Conservation (phyloP, 78 protist genomes). For the Emiliania huxleyi region DNA sequence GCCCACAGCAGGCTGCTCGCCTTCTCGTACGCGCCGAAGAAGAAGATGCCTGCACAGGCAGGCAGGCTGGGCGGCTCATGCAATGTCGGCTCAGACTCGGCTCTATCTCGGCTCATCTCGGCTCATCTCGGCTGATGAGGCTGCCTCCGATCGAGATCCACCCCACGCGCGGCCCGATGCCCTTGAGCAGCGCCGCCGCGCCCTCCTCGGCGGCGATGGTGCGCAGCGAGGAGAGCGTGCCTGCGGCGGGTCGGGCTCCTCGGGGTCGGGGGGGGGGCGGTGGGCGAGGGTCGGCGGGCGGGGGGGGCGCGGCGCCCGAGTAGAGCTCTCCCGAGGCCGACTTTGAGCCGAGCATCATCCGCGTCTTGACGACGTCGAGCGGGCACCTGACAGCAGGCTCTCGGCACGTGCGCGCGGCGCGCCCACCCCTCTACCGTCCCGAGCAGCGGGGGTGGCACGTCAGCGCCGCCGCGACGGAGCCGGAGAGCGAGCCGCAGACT, state of each 20-base stretch:
- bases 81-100: background rate
- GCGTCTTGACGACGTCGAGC: conserved; percentile 75
- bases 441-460: too few species aligned
- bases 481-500: conserved; percentile 61
- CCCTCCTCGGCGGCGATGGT: background rate
- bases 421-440: too few species aligned
- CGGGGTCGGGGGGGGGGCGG: background rate
- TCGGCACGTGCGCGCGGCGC: too few species aligned
- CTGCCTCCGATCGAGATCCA: conserved; percentile 9
- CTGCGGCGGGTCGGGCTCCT: background rate
- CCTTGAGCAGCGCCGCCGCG: background rate
- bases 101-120: background rate
- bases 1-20: background rate
- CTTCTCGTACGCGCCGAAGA: conserved; percentile 8
- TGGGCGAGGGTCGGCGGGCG: background rate
- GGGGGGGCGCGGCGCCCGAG: background rate
- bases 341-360: conserved; percentile 63
- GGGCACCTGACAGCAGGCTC: too few species aligned
- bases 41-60: background rate
- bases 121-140: background rate
- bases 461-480: conserved; percentile 56
- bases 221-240: background rate
- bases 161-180: background rate
- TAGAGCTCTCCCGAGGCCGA: background rate
- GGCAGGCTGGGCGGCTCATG: background rate